These are phyloP conservation scores for Candida caryicola DNA, from an alignment of 805 yeast genomes.

Conservation along the genomic window DNA sequence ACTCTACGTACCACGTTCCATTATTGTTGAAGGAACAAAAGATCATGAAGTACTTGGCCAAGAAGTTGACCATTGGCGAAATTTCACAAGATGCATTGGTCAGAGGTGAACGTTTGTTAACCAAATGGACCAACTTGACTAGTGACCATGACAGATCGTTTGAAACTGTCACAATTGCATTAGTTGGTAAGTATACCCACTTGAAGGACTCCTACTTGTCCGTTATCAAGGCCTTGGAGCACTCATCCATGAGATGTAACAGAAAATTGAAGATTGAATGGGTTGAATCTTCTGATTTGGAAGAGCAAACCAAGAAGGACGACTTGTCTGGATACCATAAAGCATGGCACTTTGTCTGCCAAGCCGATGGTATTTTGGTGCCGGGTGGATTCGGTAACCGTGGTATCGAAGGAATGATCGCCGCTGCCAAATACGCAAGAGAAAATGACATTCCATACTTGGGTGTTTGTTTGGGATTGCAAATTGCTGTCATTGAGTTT, in stretches of 20 bases:
- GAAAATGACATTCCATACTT: conserved; percentile 89
- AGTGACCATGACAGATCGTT: conserved; percentile 75
- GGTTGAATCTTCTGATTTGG: conserved; percentile 94
- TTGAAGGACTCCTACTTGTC: conserved; percentile 93
- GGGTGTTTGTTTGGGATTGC: conserved; percentile 97
- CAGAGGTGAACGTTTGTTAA: conserved; percentile 69
- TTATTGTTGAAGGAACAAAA: conserved; percentile 83
- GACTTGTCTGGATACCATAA: conserved; percentile 81
- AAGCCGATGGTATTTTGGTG: conserved; percentile 93
- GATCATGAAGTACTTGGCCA: conserved; percentile 67
- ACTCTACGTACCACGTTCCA: conserved; percentile 97
- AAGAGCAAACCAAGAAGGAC: conserved; percentile 59
- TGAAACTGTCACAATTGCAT: conserved; percentile 88
- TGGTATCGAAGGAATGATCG: conserved; percentile 97
- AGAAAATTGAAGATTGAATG: conserved; percentile 85
- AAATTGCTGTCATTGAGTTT: conserved; percentile 93
- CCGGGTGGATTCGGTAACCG: conserved; percentile 98
- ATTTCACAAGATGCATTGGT: conserved; percentile 49
- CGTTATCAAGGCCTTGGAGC: conserved; percentile 93
- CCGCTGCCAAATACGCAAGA: conserved; percentile 98
- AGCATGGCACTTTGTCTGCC: conserved; percentile 92
- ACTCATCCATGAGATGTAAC: conserved; percentile 85
- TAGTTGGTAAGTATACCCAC: conserved; percentile 96
- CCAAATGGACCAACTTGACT: conserved; percentile 79
- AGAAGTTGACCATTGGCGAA: conserved; percentile 61